Base-by-base conservation (phyloP, 2,329 filamentous ascomycete species). In the Penicillium sp. region DNA sequence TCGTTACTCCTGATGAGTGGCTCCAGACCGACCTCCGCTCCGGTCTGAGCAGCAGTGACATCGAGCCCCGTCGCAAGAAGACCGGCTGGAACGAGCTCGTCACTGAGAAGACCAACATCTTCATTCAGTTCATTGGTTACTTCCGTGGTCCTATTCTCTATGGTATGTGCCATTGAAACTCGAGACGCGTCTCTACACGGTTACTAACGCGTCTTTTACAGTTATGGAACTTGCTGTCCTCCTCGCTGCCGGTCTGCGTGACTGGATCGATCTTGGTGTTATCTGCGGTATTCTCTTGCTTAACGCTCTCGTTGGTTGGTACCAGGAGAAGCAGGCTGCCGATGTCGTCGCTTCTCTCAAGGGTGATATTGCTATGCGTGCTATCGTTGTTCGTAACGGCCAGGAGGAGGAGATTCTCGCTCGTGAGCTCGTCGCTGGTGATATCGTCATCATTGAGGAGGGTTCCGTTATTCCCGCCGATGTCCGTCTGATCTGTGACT, bases 271-370 rank as follows among this genome's bases (percentile, higher is more conserved):
- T 75, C 80, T 88, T 60, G 85, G 84, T 79, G 84, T 89, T 69
- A 89, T 89, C 68, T 81, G 84, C 62, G 86, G 80, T 76, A 89
- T 89, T 71, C 75, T 89, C 48, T 62, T 84, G 66, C 82, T 89
- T 55, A 89, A 89, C 75, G 86, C 86, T 58, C 74, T 84, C 56
- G 86, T 88, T 69, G 86, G 86, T 76, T 89, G 85, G 81, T 88
- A 89, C 71, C 86, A 88, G 70, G 86, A 89, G 73, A 89, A 89
- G 76, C 85, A 88, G 72, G 86, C 86, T 62, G 86, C 84, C 59
- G 86, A 89, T 72, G 84, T 88, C 64, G 85, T 88, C 63, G 85
- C 85, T 49, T 81, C 77, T 55, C 75, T 89, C 54, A 88, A 88
- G 77, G 86, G 86, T 75, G 86, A 89, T 64, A 89, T 89, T 65